These are phyloP conservation scores for Clavispora asparagi DNA, from an alignment of 805 yeast genomes.

Conservation along the genomic window DNA sequence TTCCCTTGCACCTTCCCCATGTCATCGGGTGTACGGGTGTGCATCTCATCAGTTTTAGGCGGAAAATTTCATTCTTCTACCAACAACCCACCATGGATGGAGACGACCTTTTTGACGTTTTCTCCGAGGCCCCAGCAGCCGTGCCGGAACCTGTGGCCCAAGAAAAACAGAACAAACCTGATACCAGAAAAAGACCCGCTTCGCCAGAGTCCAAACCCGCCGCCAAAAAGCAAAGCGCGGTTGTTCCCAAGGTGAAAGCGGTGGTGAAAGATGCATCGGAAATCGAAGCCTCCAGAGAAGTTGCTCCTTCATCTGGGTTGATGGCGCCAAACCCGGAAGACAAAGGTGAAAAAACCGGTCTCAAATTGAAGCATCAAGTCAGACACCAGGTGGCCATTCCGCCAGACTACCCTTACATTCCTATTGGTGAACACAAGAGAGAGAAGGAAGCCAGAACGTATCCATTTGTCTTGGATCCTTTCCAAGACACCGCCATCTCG, in stretches of 20 bases:
- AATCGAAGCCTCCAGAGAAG: conserved; percentile 85
- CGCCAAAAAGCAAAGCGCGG: conserved; percentile 15
- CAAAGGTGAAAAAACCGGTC: conserved; percentile 21
- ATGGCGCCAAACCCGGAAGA: conserved; percentile 31
- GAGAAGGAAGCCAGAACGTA: conserved; percentile 76
- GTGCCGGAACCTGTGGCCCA: conserved; percentile 16
- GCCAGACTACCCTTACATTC: conserved; percentile 80
- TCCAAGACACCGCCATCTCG: conserved; percentile 94
- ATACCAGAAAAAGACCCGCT: conserved; percentile 9
- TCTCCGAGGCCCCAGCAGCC: conserved; percentile 48
- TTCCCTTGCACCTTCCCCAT: background rate
- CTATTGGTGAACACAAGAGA: conserved; percentile 84
- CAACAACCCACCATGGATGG: conserved; percentile 22
- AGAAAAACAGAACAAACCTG: conserved; percentile 18
- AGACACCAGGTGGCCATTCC: conserved; percentile 98
- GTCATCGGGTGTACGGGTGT: conserved; percentile 8
- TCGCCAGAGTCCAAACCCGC: conserved; percentile 2
- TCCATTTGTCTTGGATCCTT: conserved; percentile 92
- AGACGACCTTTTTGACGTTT: conserved; percentile 61
- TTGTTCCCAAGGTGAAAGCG: conserved; percentile 43
- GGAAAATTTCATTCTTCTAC: background rate
- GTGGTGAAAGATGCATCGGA: conserved; percentile 84
- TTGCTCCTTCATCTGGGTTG: conserved; percentile 74
- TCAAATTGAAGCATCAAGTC: conserved; percentile 84
- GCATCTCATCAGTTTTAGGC: conserved; percentile 4